Conservation (phyloP, 306 rosid species). For the Castanea mollissima region DNA sequence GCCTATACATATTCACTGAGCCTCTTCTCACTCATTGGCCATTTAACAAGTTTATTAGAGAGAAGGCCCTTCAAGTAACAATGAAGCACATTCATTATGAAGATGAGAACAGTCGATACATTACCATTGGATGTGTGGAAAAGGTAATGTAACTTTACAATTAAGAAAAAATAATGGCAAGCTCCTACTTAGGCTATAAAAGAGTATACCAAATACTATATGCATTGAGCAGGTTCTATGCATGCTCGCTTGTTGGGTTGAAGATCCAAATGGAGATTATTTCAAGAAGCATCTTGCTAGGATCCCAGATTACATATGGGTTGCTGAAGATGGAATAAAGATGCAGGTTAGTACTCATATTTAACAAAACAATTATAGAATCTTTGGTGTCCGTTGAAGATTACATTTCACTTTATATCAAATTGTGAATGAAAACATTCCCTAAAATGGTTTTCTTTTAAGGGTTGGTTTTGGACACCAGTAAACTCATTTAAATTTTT, state of each 20-base stretch:
- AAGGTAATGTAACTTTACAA: conserved; percentile 33
- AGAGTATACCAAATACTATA: background rate
- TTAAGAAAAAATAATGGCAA: background rate
- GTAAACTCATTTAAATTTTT: background rate
- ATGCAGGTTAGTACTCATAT: conserved; percentile 45
- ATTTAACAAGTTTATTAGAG: conserved; percentile 48
- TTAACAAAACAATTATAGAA: no score
- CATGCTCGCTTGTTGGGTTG: conserved; percentile 81
- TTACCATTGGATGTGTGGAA: conserved; percentile 58
- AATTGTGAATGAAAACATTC: no score
- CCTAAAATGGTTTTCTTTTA: background rate
- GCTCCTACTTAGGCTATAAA: background rate
- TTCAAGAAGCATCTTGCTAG: conserved; percentile 73
- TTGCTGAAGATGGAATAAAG: conserved; percentile 76
- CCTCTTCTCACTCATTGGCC: conserved; percentile 80
- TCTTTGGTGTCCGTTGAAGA: no score
- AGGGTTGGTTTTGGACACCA: background rate
- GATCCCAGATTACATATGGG: conserved; percentile 65
- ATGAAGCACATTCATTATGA: conserved; percentile 81
- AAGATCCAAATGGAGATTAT: conserved; percentile 70
- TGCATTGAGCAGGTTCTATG: conserved; percentile 38
- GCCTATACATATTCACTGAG: conserved; percentile 48
- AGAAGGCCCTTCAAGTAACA: conserved; percentile 57
- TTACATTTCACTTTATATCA: no score
- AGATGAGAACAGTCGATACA: conserved; percentile 67